These are phyloP conservation scores for Panaeolus cyanescens DNA, from an alignment of 768 basidiomycete genomes.

Conservation along the genomic window DNA sequence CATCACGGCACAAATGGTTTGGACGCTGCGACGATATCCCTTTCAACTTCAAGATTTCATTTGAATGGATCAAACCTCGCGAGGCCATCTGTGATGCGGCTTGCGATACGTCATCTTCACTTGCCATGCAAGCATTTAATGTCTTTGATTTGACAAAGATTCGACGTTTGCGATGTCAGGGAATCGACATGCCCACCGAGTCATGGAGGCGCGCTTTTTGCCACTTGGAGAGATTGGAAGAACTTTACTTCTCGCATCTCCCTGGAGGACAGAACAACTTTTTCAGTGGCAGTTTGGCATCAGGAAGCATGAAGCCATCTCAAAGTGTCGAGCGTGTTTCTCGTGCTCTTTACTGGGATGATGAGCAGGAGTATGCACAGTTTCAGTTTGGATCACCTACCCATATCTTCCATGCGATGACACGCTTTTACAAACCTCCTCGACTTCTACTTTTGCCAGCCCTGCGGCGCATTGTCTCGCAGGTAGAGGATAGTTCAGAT, in stretches of 20 bases:
- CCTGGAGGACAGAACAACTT: neutral
- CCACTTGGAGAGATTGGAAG: neutral
- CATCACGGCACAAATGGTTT: neutral
- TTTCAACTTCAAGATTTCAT: neutral
- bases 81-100: neutral
- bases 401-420: neutral
- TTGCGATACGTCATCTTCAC: neutral
- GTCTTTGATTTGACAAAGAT: neutral
- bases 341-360: neutral
- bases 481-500: neutral
- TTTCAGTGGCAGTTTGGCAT: neutral
- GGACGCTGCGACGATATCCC: neutral
- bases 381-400: neutral
- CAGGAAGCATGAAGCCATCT: neutral
- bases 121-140: neutral
- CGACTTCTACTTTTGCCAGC: neutral
- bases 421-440: neutral
- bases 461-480: neutral
- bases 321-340: neutral
- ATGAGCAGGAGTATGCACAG: neutral
- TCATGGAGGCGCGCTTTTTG: neutral
- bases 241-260: neutral
- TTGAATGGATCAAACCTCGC: neutral
- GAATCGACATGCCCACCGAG: neutral
- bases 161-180: neutral